Evolutionary conservation across 495 filamentous ascomycete species (phyloP).

Genomic region (Xylaria acuta): DNA sequence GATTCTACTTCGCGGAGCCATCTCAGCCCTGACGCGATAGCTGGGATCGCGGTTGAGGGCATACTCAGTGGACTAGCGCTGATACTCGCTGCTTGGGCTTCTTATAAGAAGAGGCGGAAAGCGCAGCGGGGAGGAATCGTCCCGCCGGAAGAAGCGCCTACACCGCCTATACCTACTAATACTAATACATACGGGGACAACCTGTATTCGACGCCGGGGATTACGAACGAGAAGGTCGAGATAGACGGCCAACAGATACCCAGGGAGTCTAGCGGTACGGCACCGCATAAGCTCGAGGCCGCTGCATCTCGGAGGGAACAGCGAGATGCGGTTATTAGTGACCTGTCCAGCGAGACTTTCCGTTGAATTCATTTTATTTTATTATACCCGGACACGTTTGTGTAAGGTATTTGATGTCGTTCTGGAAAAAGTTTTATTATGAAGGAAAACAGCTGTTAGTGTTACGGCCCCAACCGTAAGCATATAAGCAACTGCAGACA

Average conservation of each 20-base stretch:
- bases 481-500: no score
- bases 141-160: not conserved
- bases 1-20: not conserved
- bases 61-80: not conserved
- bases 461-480: no score
- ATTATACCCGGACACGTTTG: no score
- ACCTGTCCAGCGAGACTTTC: not conserved
- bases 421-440: no score
- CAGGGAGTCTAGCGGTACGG: not conserved
- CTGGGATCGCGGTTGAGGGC: not conserved
- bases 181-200: not conserved
- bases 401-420: no score
- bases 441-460: no score
- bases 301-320: not conserved
- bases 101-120: not conserved
- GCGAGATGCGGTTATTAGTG: not conserved
- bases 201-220: not conserved
- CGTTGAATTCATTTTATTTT: not conserved
- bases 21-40: not conserved
- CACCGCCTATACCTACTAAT: not conserved
- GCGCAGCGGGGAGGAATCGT: not conserved
- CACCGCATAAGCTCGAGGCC: not conserved
- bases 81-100: not conserved
- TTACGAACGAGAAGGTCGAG: not conserved
- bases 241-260: not conserved